Percentiles rank a stretch among this genome's conserved stretches.
phyloP scores from a whole-genome alignment of 1,284 basidiomycete genomes.

The Entoloma clypeatum region DNA sequence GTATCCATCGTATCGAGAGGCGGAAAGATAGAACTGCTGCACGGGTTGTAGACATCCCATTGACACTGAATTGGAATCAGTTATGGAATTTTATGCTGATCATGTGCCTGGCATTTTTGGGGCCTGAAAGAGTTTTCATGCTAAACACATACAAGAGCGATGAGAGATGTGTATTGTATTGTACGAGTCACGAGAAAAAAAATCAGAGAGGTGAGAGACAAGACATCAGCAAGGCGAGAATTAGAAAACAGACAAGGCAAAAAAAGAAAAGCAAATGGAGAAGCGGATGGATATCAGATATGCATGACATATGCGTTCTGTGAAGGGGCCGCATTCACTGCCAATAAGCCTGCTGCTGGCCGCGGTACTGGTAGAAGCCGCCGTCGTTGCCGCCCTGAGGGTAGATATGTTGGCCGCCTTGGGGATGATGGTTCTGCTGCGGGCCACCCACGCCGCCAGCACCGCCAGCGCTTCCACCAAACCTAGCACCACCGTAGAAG shows the following conservation, averaged over 20 bases:
- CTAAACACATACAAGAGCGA: constrained; percentile 29
- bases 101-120: constrained; percentile 14
- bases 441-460: constrained; percentile 36
- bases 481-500: constrained; percentile 63
- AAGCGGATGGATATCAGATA: constrained; percentile 17
- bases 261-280: constrained; percentile 20
- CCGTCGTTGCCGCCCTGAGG: constrained; percentile 59
- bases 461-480: constrained; percentile 42
- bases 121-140: constrained; percentile 8
- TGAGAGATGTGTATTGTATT: constrained; percentile 27
- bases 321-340: constrained; percentile 41
- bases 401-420: constrained; percentile 60
- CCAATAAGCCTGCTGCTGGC: constrained; percentile 70
- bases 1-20: constrained; percentile 31
- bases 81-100: constrained; percentile 10
- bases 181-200: constrained; percentile 22
- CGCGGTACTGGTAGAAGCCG: constrained; percentile 64
- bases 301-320: constrained; percentile 8
- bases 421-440: constrained; percentile 46
- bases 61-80: background rate
- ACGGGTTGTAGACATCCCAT: background rate
- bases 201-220: constrained; percentile 17
- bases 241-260: constrained; percentile 20
- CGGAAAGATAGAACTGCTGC: constrained; percentile 20
- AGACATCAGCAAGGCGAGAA: constrained; percentile 22